A percentile compares a stretch with the other conserved stretches of the same genome.
These are phyloP conservation scores for Penicillium brasilianum DNA, from an alignment of 2,329 filamentous ascomycete species.

Conservation along the genomic window DNA sequence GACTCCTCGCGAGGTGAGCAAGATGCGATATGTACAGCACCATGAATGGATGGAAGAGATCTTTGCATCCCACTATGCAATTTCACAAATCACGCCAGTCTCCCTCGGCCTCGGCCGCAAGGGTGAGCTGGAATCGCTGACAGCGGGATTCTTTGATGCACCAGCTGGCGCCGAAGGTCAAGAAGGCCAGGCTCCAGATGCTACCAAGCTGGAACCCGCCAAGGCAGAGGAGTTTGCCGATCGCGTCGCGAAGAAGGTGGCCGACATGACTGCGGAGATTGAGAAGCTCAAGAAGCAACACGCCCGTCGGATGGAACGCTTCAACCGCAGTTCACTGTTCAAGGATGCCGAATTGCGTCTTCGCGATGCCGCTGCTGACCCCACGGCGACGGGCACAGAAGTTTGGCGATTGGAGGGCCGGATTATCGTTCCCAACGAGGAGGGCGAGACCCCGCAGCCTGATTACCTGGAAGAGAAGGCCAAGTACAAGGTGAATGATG, in stretches of 20 bases:
- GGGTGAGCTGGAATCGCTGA: conserved; percentile 80
- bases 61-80: conserved; percentile 84
- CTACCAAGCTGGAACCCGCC: conserved; percentile 71
- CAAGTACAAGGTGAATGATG: conserved; percentile 65
- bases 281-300: conserved; percentile 83
- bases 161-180: conserved; percentile 45
- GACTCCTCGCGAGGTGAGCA: conserved; percentile 86
- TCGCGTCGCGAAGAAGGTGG: conserved; percentile 73
- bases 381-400: conserved; percentile 61
- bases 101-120: conserved; percentile 85
- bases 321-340: conserved; percentile 72
- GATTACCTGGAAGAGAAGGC: conserved; percentile 50
- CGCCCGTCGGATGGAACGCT: conserved; percentile 72
- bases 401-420: conserved; percentile 68
- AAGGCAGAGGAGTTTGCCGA: conserved; percentile 83
- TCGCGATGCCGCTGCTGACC: conserved; percentile 65
- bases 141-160: conserved; percentile 80
- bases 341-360: conserved; percentile 77
- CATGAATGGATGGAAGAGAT: conserved; percentile 99
- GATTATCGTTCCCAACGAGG: conserved; percentile 39
- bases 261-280: conserved; percentile 78
- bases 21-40: conserved; percentile 87
- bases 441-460: conserved; percentile 40
- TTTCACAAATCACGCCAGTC: conserved; percentile 81
- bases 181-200: conserved; percentile 40